Evolutionary conservation across 1,284 basidiomycete species (phyloP).

Genomic region (Ceratorhiza oryzae-sativae): DNA sequence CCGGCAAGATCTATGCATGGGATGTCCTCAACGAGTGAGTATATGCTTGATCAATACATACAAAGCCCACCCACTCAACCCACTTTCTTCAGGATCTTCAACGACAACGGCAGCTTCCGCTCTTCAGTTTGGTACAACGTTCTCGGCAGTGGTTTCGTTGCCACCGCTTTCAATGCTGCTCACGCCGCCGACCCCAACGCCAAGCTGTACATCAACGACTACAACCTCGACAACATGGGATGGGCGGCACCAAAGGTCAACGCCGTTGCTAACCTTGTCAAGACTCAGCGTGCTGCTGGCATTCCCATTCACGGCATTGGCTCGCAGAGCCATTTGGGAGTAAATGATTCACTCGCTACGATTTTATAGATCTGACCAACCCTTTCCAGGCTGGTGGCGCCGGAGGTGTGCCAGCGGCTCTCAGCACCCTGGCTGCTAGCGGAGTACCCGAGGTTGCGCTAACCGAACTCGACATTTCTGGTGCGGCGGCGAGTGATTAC

Average conservation of each 20-base stretch:
- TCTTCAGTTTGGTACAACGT: slow-evolving; percentile 53
- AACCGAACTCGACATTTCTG: slow-evolving; percentile 25
- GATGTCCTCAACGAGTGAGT: slow-evolving; percentile 53
- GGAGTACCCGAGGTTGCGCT: slow-evolving; percentile 7
- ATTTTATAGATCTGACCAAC: slow-evolving; percentile 56
- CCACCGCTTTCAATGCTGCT: slow-evolving; percentile 45
- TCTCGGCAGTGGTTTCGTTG: slow-evolving; percentile 44
- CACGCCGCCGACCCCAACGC: slow-evolving; percentile 44
- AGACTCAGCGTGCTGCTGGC: slow-evolving; percentile 54
- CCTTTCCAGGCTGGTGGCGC: slow-evolving; percentile 60
- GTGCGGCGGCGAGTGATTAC: slow-evolving; percentile 30
- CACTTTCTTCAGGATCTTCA: slow-evolving; percentile 53
- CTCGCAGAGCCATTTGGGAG: slow-evolving; percentile 51
- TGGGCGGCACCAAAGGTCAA: slow-evolving; percentile 58
- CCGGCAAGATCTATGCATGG: slow-evolving; percentile 56
- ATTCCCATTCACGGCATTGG: slow-evolving; percentile 50
- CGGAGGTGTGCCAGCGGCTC: slow-evolving; percentile 59
- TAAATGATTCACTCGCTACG: not conserved
- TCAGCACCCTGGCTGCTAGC: not conserved
- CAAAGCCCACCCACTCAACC: slow-evolving; percentile 38
- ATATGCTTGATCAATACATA: not conserved
- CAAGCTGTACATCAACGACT: not conserved
- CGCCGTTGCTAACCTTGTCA: slow-evolving; percentile 60
- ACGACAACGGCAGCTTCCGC: slow-evolving; percentile 54
- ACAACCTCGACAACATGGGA: slow-evolving; percentile 27